Evolutionary conservation across 495 filamentous ascomycete genomes (phyloP).

Genomic region (Talaromyces ruber): DNA sequence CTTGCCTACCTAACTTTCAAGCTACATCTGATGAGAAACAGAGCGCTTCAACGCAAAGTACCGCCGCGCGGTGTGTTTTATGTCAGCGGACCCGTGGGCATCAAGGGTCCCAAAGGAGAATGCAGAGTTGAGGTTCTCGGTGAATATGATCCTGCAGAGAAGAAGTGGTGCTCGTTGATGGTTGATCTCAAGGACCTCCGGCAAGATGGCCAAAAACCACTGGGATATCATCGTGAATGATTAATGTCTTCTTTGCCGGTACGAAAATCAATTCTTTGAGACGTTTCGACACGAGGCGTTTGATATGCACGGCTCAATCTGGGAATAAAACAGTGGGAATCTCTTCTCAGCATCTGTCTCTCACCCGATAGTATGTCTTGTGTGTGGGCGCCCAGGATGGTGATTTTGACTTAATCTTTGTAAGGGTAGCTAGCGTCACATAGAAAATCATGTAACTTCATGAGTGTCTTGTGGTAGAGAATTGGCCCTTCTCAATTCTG

Average conservation of each 20-base stretch:
- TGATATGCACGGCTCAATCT: not conserved
- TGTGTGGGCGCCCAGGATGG: too few relatives aligned
- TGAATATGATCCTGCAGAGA: conserved; percentile 49
- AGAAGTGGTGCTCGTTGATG: conserved; percentile 25
- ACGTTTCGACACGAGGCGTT: not conserved
- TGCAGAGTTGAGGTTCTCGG: conserved; percentile 50
- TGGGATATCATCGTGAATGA: not conserved
- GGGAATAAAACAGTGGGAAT: not conserved
- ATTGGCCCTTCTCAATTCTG: too few relatives aligned
- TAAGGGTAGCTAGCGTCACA: too few relatives aligned
- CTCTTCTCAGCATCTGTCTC: too few relatives aligned
- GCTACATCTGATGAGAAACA: conserved; percentile 34
- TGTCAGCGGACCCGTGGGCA: conserved; percentile 56
- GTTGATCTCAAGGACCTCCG: conserved; percentile 27
- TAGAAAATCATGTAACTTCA: too few relatives aligned
- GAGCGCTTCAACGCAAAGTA: conserved; percentile 14
- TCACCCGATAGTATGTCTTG: too few relatives aligned
- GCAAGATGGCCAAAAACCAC: conserved; percentile 4
- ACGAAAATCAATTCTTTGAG: not conserved
- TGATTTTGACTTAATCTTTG: too few relatives aligned
- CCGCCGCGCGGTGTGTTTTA: conserved; percentile 57
- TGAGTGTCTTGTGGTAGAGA: too few relatives aligned
- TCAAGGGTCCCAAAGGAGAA: conserved; percentile 48
- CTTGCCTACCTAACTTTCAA: conserved; percentile 45
- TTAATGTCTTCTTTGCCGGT: not conserved